A percentile compares a stretch with the other conserved stretches of the same genome.
These are phyloP conservation scores for Sporisorium sorghi DNA, from an alignment of 1,284 basidiomycete species.

Conservation along the genomic window DNA sequence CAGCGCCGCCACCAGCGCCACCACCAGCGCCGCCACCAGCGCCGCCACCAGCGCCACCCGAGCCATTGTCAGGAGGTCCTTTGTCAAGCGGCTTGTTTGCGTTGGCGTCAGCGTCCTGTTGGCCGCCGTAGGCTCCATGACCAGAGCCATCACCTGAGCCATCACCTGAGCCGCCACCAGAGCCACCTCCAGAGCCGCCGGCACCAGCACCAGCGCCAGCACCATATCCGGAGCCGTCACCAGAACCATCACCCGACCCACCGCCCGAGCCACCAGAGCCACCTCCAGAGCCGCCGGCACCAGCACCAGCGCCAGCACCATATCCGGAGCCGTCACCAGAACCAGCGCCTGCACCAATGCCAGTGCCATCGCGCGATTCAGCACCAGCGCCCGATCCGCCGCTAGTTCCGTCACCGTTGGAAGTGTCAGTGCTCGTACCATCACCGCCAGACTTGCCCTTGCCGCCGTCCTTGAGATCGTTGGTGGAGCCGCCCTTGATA, in stretches of 20 bases:
- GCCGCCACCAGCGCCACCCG: conserved; percentile 10
- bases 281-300: conserved; percentile 10
- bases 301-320: conserved; percentile 4
- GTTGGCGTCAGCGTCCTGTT: not conserved
- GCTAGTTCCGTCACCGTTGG: no score
- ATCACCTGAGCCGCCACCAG: conserved; percentile 5
- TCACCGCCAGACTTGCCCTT: no score
- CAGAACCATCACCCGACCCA: conserved; percentile 11
- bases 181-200: conserved; percentile 4
- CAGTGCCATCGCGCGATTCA: conserved; percentile 5
- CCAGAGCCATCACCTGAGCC: no score
- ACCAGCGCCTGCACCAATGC: conserved; percentile 1
- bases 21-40: conserved; percentile 7
- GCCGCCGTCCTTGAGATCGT: conserved; percentile 13
- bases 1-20: conserved; percentile 2
- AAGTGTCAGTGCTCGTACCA: no score
- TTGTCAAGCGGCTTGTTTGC: conserved; percentile 5
- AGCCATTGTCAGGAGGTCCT: conserved; percentile 12
- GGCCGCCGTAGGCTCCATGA: not conserved
- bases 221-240: conserved; percentile 8
- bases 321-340: conserved; percentile 2
- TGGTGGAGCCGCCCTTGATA: conserved; percentile 26
- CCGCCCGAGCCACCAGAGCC: conserved; percentile 13
- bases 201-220: conserved; percentile 7
- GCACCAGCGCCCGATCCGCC: not conserved